Base-by-base conservation (phyloP, 2,329 filamentous ascomycete species). In the Salinomyces thailandicus region DNA sequence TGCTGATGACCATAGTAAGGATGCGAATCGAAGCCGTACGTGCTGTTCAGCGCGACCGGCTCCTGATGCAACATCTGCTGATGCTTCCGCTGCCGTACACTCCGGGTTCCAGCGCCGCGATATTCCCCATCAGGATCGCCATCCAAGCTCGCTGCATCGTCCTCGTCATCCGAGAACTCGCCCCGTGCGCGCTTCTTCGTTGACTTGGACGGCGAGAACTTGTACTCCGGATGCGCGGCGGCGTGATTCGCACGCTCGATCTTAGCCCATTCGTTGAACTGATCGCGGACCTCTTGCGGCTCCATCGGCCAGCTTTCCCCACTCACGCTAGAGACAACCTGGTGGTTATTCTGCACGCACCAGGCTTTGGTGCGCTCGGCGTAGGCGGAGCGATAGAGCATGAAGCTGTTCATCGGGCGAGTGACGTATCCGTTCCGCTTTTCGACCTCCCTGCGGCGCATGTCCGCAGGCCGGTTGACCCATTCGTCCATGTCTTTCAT, bases 391-490 rank as follows among this genome's bases (percentile, higher is more conserved):
- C 91, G 81, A 60, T 98, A 98, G 34, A 98, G 69, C 81, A 98
- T 94, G 66, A 96, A 98, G 1, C 85, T 89, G 60, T 98, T 98
- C 81, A 95, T 93, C 2, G 91, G 87, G 18, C 91, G 73, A 52
- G 89, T 85, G 48, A 96, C 73, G 57, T 87, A 86, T 17, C 83
- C 83, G 22, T 77, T 85, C 39, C 77, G 73, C 50, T 75, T 72
- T 29, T 76, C 72, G 7, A 81, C 77, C 58, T 94, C 86, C 37
- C 67, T 62, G 33, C 67, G 68, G 38, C 89, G 75, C 5, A 71
- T 70, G 38, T 84, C 78, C 2, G 67, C 62, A 7, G 81, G 67
- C 34, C 89, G 74, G 50, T 80, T 76, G 22, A 93, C 86, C 67
- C 82, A 93, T 17, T 69, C 68, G 35, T 80, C 75, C 63, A 95